A percentile compares a stretch with the other conserved stretches of the same genome.
Evolutionary conservation across 169 alveolate species (phyloP).

Genomic region (Eimeria maxima): DNA sequence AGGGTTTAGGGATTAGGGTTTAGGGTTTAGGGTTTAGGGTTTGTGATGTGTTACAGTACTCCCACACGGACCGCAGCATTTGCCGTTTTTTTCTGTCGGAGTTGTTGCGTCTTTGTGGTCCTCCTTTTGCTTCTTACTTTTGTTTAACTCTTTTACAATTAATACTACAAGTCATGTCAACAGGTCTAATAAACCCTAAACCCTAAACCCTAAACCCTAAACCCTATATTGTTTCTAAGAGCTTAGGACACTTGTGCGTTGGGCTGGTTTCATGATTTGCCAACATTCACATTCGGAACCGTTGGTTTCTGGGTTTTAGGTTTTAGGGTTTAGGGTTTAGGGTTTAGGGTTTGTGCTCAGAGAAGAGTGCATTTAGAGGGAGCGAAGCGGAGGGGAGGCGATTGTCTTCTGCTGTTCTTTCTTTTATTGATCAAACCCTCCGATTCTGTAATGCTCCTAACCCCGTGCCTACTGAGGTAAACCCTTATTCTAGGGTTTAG

Average conservation of each 20-base stretch:
- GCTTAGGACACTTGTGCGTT: too few relatives aligned
- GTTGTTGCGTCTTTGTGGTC: slow-evolving; percentile 57
- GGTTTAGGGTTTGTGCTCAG: neutral
- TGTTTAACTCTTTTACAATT: slow-evolving; percentile 17
- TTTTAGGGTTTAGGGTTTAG: too few relatives aligned
- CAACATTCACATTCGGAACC: too few relatives aligned
- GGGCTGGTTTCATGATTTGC: too few relatives aligned
- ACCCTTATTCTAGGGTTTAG: neutral
- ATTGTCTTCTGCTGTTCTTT: neutral
- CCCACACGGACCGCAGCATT: neutral
- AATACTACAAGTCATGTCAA: neutral
- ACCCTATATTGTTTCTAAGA: too few relatives aligned
- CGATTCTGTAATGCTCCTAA: neutral
- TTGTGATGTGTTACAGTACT: neutral
- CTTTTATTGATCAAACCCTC: slow-evolving; percentile 10
- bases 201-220: neutral
- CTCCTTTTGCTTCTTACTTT: slow-evolving; percentile 48
- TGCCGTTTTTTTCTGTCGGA: slow-evolving; percentile 63
- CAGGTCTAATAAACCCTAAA: neutral
- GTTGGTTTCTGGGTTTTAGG: neutral
- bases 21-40: neutral
- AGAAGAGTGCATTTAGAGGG: slow-evolving; percentile 10
- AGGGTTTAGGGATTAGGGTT: neutral
- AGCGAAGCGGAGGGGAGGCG: neutral
- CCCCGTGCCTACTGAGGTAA: neutral